Evolutionary conservation across 2,329 filamentous ascomycete genomes (phyloP), one percentile per base, ranked within the genome.

Genomic region (Xylariaceae sp.): DNA sequence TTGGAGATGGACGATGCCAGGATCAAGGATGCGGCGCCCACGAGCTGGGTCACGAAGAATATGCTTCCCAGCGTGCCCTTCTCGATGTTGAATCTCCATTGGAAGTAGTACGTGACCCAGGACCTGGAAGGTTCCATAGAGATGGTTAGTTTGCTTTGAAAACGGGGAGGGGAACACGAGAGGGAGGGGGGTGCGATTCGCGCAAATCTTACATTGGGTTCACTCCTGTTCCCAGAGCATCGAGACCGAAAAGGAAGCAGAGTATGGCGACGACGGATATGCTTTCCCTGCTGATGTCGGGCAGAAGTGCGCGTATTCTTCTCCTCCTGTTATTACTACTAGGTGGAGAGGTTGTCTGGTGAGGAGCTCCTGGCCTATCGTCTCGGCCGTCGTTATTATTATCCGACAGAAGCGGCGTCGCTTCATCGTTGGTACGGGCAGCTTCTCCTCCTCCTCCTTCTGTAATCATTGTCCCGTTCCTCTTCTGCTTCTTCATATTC

Each of bases 201-300:
- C 13, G 14, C 11, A 15, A 16, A 12, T 64, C 73, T 59, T 64
- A 79, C 68, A 78, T 53, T 15, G 78, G 76, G 3, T 79, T 81
- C 56, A 89, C 71, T 2, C 85, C 84, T 1, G 78, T 82, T 1
- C 81, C 83, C 13, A 58, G 51, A 0, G 53, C 53, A 26, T 58
- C 53, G 2, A 58, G 34, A 8, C 42, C 52, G 31, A 56, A 55
- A 5, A 90, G 64, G 6, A 83, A 46, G 53, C 79, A 83, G 0
- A 90, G 67, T 34, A 78, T 75, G 36, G 74, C 57, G 5, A 85
- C 65, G 19, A 80, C 68, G 1, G 63, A 52, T 5, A 70, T 62
- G 12, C 53, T 58, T 19, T 52, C 52, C 24, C 44, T 54, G 18
- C 50, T 52, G 15, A 88, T 76, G 2, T 71, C 63, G 1, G 77